Percentiles rank a stretch among this genome's conserved stretches.
Evolutionary conservation across 78 protist species (phyloP).

Genomic region (Diacronema lutheri): DNA sequence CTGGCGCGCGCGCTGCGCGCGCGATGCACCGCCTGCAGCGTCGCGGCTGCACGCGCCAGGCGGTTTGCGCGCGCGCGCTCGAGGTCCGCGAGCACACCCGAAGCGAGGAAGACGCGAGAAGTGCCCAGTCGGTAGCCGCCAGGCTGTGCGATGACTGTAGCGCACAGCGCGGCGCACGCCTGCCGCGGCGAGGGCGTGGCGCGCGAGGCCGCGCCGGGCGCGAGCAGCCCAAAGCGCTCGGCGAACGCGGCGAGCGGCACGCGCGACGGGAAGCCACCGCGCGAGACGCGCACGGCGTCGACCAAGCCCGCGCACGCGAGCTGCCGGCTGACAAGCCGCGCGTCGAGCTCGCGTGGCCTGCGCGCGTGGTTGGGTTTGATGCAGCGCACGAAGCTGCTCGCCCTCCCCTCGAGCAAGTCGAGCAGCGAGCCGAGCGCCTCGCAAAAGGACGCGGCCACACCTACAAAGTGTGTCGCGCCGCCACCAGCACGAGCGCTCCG

Average conservation of each 20-base stretch:
- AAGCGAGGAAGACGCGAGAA: neutral
- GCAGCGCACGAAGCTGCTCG: conserved; percentile 51
- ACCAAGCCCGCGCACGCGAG: conserved; percentile 17
- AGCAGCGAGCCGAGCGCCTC: neutral
- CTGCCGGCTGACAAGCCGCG: neutral
- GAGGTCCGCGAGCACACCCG: neutral
- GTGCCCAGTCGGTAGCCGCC: neutral
- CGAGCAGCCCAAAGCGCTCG: neutral
- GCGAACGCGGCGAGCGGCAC: neutral
- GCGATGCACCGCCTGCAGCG: neutral
- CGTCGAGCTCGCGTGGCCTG: neutral
- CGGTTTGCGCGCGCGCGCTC: neutral
- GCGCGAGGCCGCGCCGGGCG: neutral
- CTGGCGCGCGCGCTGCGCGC: neutral
- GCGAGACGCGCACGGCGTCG: conserved; percentile 30
- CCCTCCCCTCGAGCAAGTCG: neutral
- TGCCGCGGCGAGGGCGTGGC: too few relatives aligned
- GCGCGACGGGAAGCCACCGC: conserved; percentile 40
- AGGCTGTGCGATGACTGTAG: neutral
- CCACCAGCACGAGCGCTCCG: too few relatives aligned
- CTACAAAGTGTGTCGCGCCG: neutral
- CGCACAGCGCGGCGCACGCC: neutral
- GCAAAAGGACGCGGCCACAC: neutral
- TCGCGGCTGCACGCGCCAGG: neutral
- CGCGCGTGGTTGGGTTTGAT: conserved; percentile 58